Evolutionary conservation across 768 basidiomycete genomes (phyloP).

Genomic region (Tricholoma sp.): DNA sequence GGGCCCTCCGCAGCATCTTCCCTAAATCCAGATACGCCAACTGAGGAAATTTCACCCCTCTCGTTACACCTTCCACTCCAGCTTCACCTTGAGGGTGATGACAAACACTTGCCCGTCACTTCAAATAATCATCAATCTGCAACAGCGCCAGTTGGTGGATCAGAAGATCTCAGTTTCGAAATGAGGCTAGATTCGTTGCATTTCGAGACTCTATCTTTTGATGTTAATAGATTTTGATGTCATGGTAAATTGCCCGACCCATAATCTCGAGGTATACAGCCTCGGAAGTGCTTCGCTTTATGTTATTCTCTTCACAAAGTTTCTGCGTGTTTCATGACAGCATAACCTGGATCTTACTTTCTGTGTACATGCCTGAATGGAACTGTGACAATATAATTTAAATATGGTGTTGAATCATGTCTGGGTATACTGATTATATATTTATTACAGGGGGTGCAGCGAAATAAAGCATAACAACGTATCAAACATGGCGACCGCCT

Average conservation of each 20-base stretch:
- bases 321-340: too few relatives aligned
- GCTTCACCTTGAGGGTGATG: background rate
- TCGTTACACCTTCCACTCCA: background rate
- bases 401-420: too few relatives aligned
- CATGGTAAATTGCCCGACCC: background rate
- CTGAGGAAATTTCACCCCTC: constrained; percentile 5
- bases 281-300: too few relatives aligned
- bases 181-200: constrained; percentile 69
- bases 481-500: background rate
- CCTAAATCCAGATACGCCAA: constrained; percentile 14
- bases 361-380: too few relatives aligned
- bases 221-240: constrained; percentile 47
- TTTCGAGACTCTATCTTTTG: constrained; percentile 67
- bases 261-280: background rate
- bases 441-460: background rate
- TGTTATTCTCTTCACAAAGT: too few relatives aligned
- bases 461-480: background rate
- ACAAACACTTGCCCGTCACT: background rate
- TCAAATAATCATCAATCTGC: background rate
- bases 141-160: constrained; percentile 6
- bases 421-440: too few relatives aligned
- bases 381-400: too few relatives aligned
- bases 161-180: constrained; percentile 47
- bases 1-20: constrained; percentile 17
- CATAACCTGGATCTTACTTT: too few relatives aligned